Evolutionary conservation across 225 moss, liverwort and hornwort species (phyloP).

Genomic region (Pseudoscleropodium purum): DNA sequence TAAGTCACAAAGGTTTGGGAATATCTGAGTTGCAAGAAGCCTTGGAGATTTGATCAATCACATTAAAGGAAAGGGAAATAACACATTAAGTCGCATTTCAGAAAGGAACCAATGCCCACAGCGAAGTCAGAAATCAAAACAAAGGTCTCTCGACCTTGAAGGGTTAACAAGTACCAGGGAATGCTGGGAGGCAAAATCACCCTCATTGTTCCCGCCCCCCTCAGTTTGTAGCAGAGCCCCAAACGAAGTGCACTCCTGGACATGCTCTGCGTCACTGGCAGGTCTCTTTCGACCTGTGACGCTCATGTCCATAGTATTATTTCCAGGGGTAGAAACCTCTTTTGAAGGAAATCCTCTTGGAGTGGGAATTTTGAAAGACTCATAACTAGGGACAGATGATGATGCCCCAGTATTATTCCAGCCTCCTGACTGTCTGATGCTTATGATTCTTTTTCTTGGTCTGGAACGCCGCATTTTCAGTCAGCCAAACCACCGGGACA

Average conservation of each 20-base stretch:
- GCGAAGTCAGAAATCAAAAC: background rate
- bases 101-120: background rate
- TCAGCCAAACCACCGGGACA: background rate
- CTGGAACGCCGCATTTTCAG: slow-evolving; percentile 24
- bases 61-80: background rate
- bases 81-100: background rate
- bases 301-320: background rate
- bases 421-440: background rate
- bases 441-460: slow-evolving; percentile 6
- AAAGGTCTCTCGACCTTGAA: background rate
- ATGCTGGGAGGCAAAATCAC: slow-evolving; percentile 2
- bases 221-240: background rate
- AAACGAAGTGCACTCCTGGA: slow-evolving; percentile 1
- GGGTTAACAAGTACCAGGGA: background rate
- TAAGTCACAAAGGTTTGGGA: background rate
- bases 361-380: slow-evolving; percentile 19
- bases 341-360: background rate
- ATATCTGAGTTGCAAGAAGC: background rate
- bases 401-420: slow-evolving; percentile 1
- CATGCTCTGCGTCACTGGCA: slow-evolving; percentile 4
- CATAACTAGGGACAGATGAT: slow-evolving; percentile 20
- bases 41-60: background rate
- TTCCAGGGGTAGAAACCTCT: background rate
- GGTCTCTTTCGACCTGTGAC: slow-evolving; percentile 2
- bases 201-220: background rate